Conservation (phyloP, 2,329 filamentous ascomycete genomes). For the Claviceps sp. region DNA sequence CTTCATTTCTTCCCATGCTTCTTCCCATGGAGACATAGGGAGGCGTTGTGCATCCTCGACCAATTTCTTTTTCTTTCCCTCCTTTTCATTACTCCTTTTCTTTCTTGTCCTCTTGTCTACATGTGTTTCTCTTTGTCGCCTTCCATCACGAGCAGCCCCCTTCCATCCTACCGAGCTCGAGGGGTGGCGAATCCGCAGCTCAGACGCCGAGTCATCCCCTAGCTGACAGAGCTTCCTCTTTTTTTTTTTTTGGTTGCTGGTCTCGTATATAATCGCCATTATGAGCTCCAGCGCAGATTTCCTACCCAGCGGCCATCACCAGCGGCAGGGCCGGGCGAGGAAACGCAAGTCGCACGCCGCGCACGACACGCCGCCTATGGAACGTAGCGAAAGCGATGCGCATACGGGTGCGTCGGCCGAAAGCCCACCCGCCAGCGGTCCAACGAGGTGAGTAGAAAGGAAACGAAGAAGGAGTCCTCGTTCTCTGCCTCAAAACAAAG, state of each 20-base stretch:
- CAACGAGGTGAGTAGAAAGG: constrained; percentile 29
- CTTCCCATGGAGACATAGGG: no score
- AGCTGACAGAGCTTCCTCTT: background rate
- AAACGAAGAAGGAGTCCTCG: background rate
- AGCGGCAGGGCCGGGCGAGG: constrained; percentile 35
- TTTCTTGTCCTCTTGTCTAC: background rate
- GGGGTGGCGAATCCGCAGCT: no score
- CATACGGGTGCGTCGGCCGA: constrained; percentile 17
- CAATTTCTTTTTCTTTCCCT: background rate
- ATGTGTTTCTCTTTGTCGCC: background rate
- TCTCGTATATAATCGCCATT: background rate
- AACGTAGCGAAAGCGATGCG: constrained; percentile 22
- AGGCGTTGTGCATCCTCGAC: background rate
- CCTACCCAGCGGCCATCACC: constrained; percentile 13
- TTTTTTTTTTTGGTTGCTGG: background rate
- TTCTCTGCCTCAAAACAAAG: background rate
- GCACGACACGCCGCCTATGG: constrained; percentile 23
- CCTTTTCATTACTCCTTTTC: background rate
- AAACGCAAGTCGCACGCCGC: constrained; percentile 37
- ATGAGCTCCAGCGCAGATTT: constrained; percentile 19
- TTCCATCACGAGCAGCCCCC: background rate
- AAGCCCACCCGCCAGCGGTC: constrained; percentile 24
- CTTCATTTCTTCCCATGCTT: no score
- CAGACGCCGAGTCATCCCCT: no score
- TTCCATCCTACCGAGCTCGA: no score